Evolutionary conservation across 2,329 filamentous ascomycete species (phyloP).

Genomic region (Botrytis porri): DNA sequence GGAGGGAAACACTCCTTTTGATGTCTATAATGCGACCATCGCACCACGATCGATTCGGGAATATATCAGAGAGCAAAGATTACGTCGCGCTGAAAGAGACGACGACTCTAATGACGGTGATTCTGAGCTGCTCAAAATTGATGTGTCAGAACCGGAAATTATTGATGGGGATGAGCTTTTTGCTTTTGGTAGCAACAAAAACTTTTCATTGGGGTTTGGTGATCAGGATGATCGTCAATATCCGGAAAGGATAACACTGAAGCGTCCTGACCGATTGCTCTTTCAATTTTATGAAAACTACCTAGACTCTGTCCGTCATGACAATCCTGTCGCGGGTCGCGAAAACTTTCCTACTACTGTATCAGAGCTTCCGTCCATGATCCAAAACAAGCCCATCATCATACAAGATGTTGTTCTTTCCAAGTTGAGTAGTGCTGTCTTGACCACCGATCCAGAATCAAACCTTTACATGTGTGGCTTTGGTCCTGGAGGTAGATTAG

Average conservation of each 20-base stretch:
- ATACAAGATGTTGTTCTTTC: conserved; percentile 84
- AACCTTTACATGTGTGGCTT: conserved; percentile 94
- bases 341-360: conserved; percentile 32
- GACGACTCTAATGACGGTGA: conserved; percentile 45
- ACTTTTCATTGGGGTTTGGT: conserved; percentile 87
- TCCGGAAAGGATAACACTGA: conserved; percentile 76
- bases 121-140: background rate
- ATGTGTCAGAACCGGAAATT: conserved; percentile 35
- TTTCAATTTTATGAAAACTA: conserved; percentile 70
- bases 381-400: conserved; percentile 68
- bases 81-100: background rate
- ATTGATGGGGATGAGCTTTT: conserved; percentile 77
- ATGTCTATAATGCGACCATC: conserved; percentile 86
- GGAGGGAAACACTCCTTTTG: conserved; percentile 91
- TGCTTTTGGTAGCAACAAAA: conserved; percentile 95
- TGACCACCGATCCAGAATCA: conserved; percentile 82
- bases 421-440: conserved; percentile 84
- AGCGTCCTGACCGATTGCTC: conserved; percentile 74
- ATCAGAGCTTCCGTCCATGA: conserved; percentile 65
- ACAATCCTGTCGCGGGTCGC: conserved; percentile 29
- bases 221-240: conserved; percentile 94
- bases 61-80: conserved; percentile 20
- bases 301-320: conserved; percentile 42
- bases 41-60: conserved; percentile 66
- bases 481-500: conserved; percentile 83